These are phyloP conservation scores for Phytopythium helicoides DNA, from an alignment of 352 stramenopile genomes.

Conservation along the genomic window DNA sequence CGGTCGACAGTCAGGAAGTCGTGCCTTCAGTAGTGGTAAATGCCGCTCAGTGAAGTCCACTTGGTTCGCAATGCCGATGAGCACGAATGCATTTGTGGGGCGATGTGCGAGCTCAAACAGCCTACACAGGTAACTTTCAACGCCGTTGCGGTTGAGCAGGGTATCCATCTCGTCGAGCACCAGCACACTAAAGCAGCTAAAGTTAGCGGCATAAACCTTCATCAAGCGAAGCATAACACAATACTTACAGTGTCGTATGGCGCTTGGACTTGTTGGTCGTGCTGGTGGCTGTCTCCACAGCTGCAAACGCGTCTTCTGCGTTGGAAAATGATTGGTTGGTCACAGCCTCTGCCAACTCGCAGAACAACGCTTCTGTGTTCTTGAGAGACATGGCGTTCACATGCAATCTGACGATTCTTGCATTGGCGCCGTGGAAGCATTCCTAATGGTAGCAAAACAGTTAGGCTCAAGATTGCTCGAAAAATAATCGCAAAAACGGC, in stretches of 20 bases:
- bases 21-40: conserved; percentile 49
- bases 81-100: conserved; percentile 53
- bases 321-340: conserved; percentile 43
- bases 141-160: conserved; percentile 59
- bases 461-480: conserved; percentile 5
- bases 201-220: neutral
- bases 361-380: conserved; percentile 47
- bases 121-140: conserved; percentile 66
- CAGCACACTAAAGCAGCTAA: conserved; percentile 38
- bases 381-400: conserved; percentile 75
- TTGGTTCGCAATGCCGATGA: conserved; percentile 83
- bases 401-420: conserved; percentile 43
- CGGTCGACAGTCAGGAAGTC: conserved; percentile 48
- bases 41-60: conserved; percentile 86
- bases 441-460: conserved; percentile 21
- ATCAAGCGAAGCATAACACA: neutral
- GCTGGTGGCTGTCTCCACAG: conserved; percentile 53
- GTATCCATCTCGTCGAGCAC: conserved; percentile 84
- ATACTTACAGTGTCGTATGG: conserved; percentile 51
- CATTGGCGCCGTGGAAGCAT: conserved; percentile 24
- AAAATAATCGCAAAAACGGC: neutral
- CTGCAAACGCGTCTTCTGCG: conserved; percentile 57
- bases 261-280: conserved; percentile 14
- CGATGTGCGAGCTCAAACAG: conserved; percentile 80
- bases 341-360: conserved; percentile 49